These are phyloP conservation scores for Collybiopsis confluens DNA, from an alignment of 768 basidiomycete species.

Conservation along the genomic window DNA sequence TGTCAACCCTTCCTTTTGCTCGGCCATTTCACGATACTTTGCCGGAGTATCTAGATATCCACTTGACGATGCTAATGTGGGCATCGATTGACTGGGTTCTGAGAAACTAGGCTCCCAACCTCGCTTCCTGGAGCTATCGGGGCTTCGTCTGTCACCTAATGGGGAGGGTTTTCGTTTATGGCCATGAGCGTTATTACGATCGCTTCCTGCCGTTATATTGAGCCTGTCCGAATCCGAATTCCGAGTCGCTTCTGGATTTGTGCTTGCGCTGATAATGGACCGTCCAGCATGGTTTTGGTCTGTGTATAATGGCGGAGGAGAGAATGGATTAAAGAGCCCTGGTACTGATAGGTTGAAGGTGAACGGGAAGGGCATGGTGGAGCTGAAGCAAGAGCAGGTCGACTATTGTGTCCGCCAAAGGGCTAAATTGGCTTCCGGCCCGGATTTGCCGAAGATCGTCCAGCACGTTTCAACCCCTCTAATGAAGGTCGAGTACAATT, in stretches of 20 bases:
- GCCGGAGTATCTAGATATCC: slow-evolving; percentile 72
- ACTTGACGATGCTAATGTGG: slow-evolving; percentile 48
- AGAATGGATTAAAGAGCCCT: slow-evolving; percentile 65
- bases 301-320: slow-evolving; percentile 17
- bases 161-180: slow-evolving; percentile 31
- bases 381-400: too few species aligned
- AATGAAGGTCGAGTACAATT: too few species aligned
- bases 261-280: not conserved
- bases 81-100: slow-evolving; percentile 49
- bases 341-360: slow-evolving; percentile 67
- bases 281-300: slow-evolving; percentile 10
- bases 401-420: too few species aligned
- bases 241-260: not conserved
- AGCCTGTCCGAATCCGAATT: not conserved
- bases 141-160: slow-evolving; percentile 14
- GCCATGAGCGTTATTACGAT: not conserved
- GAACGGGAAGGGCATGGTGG: slow-evolving; percentile 50
- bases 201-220: not conserved
- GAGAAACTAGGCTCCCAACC: slow-evolving; percentile 68
- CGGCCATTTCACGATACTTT: slow-evolving; percentile 39
- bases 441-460: too few species aligned
- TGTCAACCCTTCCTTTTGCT: slow-evolving; percentile 26
- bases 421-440: too few species aligned
- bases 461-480: too few species aligned
- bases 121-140: slow-evolving; percentile 47